Evolutionary conservation across 2,329 filamentous ascomycete genomes (phyloP).

Genomic region (Juglanconis juglandina): DNA sequence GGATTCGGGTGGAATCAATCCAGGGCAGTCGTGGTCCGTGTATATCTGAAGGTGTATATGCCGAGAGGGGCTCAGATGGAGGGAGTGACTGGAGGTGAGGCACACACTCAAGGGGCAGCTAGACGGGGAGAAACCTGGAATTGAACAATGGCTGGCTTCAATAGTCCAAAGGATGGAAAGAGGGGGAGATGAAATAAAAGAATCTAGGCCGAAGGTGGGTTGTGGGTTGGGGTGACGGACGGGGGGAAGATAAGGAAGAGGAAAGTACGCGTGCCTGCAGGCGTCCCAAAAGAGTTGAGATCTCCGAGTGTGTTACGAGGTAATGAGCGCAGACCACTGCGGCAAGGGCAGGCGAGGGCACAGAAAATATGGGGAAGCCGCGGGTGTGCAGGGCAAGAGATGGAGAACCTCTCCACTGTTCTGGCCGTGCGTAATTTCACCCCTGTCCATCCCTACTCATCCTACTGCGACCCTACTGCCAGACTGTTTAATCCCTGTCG

Average conservation of each 20-base stretch:
- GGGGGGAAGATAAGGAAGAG: neutral
- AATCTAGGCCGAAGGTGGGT: too few relatives aligned
- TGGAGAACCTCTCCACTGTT: neutral
- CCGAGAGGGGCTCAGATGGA: neutral
- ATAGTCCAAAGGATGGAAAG: slow-evolving; percentile 36
- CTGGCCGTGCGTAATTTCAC: neutral
- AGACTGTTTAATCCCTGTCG: too few relatives aligned
- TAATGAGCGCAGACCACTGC: neutral
- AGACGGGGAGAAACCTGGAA: neutral
- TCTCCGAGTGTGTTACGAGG: neutral
- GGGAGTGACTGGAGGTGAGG: neutral
- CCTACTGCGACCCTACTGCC: too few relatives aligned
- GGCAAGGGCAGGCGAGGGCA: neutral
- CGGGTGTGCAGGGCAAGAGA: neutral
- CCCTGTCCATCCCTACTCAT: neutral
- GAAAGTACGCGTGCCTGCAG: neutral
- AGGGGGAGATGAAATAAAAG: slow-evolving; percentile 14
- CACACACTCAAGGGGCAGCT: neutral
- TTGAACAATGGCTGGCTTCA: neutral
- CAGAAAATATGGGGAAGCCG: neutral
- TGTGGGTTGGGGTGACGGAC: neutral
- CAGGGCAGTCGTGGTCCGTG: slow-evolving; percentile 3
- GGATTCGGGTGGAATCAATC: slow-evolving; percentile 12
- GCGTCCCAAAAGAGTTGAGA: slow-evolving; percentile 1
- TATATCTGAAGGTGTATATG: neutral